Evolutionary conservation across 805 yeast species (phyloP), one percentile per base, ranked within the genome.

Genomic region (Candida maesae): DNA sequence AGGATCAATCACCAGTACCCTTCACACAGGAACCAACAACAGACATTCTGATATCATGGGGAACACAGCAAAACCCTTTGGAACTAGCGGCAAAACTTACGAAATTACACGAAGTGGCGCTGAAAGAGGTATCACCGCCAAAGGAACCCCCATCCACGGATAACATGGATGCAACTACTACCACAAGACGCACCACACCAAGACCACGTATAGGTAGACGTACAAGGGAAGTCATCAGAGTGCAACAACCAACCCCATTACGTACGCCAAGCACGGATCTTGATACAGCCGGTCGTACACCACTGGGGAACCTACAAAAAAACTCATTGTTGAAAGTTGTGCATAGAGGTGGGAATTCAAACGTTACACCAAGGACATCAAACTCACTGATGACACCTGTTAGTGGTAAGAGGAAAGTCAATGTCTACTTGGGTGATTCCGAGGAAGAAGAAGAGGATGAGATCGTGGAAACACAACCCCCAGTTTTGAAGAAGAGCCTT

Each of bases 391-490:
- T 19, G 27, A 41, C 44, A 5, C 48, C 47, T 3, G 36, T 15
- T 17, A 38, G 37, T 17, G 27, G 17, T 5, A 39, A 24, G 29
- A 19, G 21, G 5, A 40, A 42, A 17, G 27, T 42, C 14, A 14
- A 32, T 1, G 50, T 42, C 2, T 44, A 49, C 25, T 35, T 33
- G 3, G 36, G 46, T 28, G 47, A 42, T 12, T 19, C 33, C 12
- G 48, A 45, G 24, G 47, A 47, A 6, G 44, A 38, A 11, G 48
- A 45, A 19, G 47, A 47, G 7, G 44, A 38, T 11, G 47, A 42
- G 14, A 41, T 39, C 14, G 41, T 27, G n/a, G 46, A 38, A 28
- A 28, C 18, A 7, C 31, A 36, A 33, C 23, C 30, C 9, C 39
- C 36, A 12, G 13, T 15, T 16, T 7, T 21, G 24, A 21, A 21